phyloP scores from a whole-genome alignment of 257 asterid species.

The Nicotiana noctiflora region DNA sequence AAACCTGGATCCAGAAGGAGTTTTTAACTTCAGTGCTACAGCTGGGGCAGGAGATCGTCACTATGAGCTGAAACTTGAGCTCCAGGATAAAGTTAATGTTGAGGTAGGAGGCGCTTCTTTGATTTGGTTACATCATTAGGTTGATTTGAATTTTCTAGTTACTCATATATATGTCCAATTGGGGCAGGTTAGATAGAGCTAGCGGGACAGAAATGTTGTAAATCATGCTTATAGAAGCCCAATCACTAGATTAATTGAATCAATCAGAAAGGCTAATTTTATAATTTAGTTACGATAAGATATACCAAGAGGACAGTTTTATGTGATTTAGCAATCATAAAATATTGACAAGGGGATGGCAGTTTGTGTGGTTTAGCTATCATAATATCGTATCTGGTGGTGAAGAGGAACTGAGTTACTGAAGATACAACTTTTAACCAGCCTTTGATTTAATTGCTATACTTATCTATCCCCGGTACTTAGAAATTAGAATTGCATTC shows the following conservation, averaged over 20 bases:
- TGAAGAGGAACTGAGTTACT: neutral
- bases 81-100: slow-evolving; percentile 61
- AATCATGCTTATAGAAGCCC: neutral
- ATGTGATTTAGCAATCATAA: neutral
- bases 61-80: slow-evolving; percentile 77
- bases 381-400: neutral
- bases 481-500: neutral
- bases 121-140: neutral
- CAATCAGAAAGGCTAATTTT: neutral
- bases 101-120: slow-evolving; percentile 40
- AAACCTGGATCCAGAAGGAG: slow-evolving; percentile 81
- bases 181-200: neutral
- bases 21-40: slow-evolving; percentile 62
- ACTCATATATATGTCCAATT: neutral
- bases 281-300: neutral
- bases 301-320: neutral
- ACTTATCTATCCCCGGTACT: neutral
- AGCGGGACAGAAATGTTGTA: neutral
- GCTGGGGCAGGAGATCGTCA: slow-evolving; percentile 58
- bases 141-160: neutral
- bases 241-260: neutral
- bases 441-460: neutral
- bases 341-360: neutral
- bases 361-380: neutral
- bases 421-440: neutral